A percentile compares a stretch with the other conserved stretches of the same genome.
These are phyloP conservation scores for Incumbomyces lentus DNA, from an alignment of 2,329 filamentous ascomycete species.

Conservation along the genomic window DNA sequence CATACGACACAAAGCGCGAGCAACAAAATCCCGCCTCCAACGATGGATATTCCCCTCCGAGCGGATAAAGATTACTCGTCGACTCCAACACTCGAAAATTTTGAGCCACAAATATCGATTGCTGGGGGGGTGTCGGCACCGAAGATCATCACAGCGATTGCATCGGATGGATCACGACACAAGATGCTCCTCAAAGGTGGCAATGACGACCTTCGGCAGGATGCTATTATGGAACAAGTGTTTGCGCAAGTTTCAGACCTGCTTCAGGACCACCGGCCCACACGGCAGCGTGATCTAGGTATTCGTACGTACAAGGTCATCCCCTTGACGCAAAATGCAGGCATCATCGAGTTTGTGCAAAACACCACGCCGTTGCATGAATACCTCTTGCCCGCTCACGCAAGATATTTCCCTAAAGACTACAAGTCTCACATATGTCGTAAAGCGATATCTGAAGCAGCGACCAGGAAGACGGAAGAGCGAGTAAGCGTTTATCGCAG, in stretches of 20 bases:
- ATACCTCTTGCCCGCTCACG: conserved; percentile 83
- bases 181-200: conserved; percentile 92
- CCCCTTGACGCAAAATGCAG: conserved; percentile 71
- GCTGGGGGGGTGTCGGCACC: conserved; percentile 85
- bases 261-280: conserved; percentile 73
- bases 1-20: conserved; percentile 45
- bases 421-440: conserved; percentile 66
- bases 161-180: conserved; percentile 66
- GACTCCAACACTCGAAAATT: conserved; percentile 62
- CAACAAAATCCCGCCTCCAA: conserved; percentile 73
- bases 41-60: conserved; percentile 70
- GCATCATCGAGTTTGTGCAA: conserved; percentile 93
- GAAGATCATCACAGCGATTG: conserved; percentile 78
- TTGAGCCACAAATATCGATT: conserved; percentile 69
- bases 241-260: conserved; percentile 92
- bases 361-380: conserved; percentile 88
- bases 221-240: conserved; percentile 98
- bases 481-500: conserved; percentile 67
- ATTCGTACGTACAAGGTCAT: conserved; percentile 97
- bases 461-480: conserved; percentile 57
- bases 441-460: conserved; percentile 65
- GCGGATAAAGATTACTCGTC: conserved; percentile 63
- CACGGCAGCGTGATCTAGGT: conserved; percentile 75
- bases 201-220: conserved; percentile 90
- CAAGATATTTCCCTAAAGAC: conserved; percentile 75